Conservation (phyloP, 345 rosid species). For the Firmiana major region DNA sequence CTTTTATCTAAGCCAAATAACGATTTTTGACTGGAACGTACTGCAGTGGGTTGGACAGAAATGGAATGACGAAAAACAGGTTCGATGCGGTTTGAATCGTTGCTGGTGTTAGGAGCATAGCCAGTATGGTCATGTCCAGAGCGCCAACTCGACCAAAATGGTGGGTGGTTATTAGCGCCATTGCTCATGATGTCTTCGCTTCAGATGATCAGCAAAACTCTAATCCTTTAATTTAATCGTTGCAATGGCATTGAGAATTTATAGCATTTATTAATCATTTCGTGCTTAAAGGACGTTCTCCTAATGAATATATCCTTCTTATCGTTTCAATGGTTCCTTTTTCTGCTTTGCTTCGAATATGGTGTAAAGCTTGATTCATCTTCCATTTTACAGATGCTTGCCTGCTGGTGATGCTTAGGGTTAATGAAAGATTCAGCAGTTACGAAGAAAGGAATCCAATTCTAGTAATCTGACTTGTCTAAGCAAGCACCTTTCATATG, state of each 20-base stretch:
- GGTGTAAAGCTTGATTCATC: constrained; percentile 10
- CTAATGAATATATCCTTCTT: constrained; percentile 14
- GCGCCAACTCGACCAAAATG: background rate
- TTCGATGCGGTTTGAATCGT: background rate
- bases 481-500: background rate
- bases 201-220: background rate
- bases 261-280: background rate
- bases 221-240: background rate
- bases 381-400: constrained; percentile 9
- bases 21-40: background rate
- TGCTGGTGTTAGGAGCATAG: background rate
- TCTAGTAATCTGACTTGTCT: background rate
- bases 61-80: background rate
- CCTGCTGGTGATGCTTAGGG: background rate
- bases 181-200: background rate
- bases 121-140: background rate
- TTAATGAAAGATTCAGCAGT: background rate
- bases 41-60: background rate
- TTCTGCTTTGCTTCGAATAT: background rate
- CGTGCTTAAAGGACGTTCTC: background rate
- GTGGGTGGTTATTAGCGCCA: background rate
- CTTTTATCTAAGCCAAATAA: background rate
- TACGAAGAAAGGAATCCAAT: constrained; percentile 6
- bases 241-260: background rate
- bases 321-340: background rate